Evolutionary conservation across 2,329 filamentous ascomycete species (phyloP).

Genomic region (Cercospora citrullina): DNA sequence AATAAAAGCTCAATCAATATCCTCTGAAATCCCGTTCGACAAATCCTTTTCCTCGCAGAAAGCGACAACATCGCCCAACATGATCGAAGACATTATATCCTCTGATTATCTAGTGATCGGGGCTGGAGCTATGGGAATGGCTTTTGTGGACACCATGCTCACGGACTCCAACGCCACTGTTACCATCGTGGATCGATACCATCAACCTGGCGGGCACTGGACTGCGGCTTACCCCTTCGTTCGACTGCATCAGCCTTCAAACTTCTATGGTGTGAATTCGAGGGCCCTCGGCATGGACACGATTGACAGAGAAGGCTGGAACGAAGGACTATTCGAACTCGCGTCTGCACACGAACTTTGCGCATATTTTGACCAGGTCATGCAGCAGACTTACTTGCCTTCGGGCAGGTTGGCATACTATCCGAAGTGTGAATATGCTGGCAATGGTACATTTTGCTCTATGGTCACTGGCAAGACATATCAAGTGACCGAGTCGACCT

Average conservation of each 20-base stretch:
- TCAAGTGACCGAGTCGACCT: conserved; percentile 8
- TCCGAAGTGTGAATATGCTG: conserved; percentile 24
- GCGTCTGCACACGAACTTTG: conserved; percentile 20
- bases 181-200: conserved; percentile 7
- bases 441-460: conserved; percentile 18
- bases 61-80: background rate
- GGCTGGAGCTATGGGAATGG: background rate
- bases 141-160: background rate
- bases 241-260: conserved; percentile 27
- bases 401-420: conserved; percentile 26
- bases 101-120: background rate
- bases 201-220: conserved; percentile 29
- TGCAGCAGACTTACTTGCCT: conserved; percentile 24
- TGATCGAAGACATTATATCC: background rate
- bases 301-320: conserved; percentile 25
- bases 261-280: conserved; percentile 30
- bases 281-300: conserved; percentile 16
- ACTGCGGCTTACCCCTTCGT: conserved; percentile 27
- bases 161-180: background rate
- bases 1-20: no score
- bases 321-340: conserved; percentile 26
- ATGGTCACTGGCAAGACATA: conserved; percentile 19
- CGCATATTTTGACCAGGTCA: conserved; percentile 22
- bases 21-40: no score
- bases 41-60: no score